Conservation (phyloP, 2,329 filamentous ascomycete genomes). For the Arthrobotrys sinensis region DNA sequence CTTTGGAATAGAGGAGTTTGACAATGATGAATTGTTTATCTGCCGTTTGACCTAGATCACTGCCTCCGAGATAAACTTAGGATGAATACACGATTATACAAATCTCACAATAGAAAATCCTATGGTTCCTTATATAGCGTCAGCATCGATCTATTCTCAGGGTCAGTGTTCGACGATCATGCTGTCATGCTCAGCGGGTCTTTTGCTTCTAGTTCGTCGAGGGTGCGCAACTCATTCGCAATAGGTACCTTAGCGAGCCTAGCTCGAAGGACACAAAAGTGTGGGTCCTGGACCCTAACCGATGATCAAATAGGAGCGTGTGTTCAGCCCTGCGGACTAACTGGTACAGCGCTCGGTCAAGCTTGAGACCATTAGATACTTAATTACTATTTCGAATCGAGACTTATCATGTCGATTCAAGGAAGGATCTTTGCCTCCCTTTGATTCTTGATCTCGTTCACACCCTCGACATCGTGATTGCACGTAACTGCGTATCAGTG, state of each 20-base stretch:
- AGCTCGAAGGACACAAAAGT: not conserved
- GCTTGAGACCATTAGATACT: conserved; percentile 15
- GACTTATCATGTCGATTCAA: conserved; percentile 17
- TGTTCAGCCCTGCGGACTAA: conserved; percentile 53
- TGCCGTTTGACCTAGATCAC: too few relatives aligned
- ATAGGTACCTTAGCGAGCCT: conserved; percentile 34
- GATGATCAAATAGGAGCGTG: conserved; percentile 33
- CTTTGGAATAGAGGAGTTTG: not conserved
- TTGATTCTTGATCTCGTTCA: not conserved
- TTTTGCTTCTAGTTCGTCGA: conserved; percentile 10
- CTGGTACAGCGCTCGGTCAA: conserved; percentile 50
- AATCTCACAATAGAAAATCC: conserved; percentile 7
- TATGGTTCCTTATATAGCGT: not conserved
- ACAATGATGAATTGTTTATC: not conserved
- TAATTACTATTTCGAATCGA: conserved; percentile 5
- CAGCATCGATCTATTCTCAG: not conserved
- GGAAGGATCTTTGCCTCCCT: conserved; percentile 11
- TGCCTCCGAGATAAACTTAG: not conserved
- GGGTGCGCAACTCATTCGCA: conserved; percentile 40
- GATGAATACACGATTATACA: conserved; percentile 21
- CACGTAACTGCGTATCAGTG: conserved; percentile 28
- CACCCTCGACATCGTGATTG: not conserved
- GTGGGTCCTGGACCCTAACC: conserved; percentile 41
- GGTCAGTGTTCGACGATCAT: conserved; percentile 40
- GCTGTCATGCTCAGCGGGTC: conserved; percentile 59